Base-by-base conservation (phyloP, 306 rosid species). In the Acacia acuminata region DNA sequence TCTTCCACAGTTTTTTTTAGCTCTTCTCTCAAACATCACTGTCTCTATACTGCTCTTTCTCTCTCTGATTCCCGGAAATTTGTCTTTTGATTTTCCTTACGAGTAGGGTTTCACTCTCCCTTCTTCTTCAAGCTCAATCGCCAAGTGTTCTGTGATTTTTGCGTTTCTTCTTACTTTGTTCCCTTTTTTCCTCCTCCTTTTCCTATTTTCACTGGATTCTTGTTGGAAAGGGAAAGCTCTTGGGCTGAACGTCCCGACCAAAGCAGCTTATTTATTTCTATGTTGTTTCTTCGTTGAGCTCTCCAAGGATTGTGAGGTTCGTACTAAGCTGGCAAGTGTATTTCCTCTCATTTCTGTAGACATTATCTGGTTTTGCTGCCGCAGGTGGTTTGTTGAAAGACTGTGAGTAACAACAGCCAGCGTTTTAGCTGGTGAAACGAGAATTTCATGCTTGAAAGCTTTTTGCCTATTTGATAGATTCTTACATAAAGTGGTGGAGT, bases 51-150 rank as follows among this genome's bases (percentile, higher is more conserved):
- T 17, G 58, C 58, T 58, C 30, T 24, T 0, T 60, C 32, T 71
- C 27, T 51, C 68, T 40, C 65, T 10, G 22, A 14, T 78, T 17
- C 66, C 38, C 16, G 8, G 20, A 75, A 75, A 17, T 17, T 47
- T 45, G 60, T 72, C 60, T 72, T 45, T 65, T 14, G 22, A 43
- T 69, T 76, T n/a, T 68, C 76, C 71, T 11, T 61, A 80, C 86
- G 86, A 72, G 81, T 79, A 87, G 86, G 88, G 90, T 82, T 91
- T 83, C 60, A 5, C 72, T 70, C 51, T 81, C 17, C 2, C 88
- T 83, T 75, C 85, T 75, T 14, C 78, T 44, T 81, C 74, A 88
- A 88, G 91, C 88, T 82, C 86, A 48, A 40, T 70, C 81, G 68
- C 36, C 43, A 27, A n/a, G 30, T 67, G 58, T 67, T 75, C 73